Evolutionary conservation across 2,329 filamentous ascomycete genomes (phyloP).

Genomic region (Sclerotinia spermophila): DNA sequence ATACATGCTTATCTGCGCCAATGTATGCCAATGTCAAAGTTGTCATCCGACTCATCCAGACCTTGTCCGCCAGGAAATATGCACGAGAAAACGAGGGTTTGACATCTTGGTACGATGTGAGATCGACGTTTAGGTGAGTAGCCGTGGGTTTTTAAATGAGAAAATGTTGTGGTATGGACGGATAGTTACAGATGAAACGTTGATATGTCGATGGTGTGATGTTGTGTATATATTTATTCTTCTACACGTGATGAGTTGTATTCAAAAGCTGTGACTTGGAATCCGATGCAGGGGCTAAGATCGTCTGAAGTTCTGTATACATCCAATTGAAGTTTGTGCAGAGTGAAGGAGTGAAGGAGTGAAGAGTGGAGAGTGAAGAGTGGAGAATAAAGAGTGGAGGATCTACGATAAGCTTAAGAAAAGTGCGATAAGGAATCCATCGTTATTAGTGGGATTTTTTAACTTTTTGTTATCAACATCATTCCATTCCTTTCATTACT

Average conservation of each 20-base stretch:
- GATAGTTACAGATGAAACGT: constrained; percentile 7
- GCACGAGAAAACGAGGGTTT: constrained; percentile 16
- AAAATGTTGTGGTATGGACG: not conserved
- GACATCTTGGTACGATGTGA: constrained; percentile 4
- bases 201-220: not conserved
- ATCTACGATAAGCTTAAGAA: not conserved
- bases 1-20: not conserved
- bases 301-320: not conserved
- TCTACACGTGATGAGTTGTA: not conserved
- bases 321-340: not conserved
- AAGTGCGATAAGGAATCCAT: not conserved
- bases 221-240: not conserved
- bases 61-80: constrained; percentile 4
- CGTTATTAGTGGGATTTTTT: not conserved
- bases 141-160: constrained; percentile 2
- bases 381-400: not conserved
- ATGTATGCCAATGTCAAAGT: not conserved
- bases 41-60: not conserved
- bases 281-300: not conserved
- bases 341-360: not conserved
- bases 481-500: not conserved
- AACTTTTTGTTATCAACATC: not conserved
- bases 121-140: not conserved
- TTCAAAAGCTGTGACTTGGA: not conserved
- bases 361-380: not conserved